Base-by-base conservation (phyloP, 345 rosid species). In the Balakata baccata region DNA sequence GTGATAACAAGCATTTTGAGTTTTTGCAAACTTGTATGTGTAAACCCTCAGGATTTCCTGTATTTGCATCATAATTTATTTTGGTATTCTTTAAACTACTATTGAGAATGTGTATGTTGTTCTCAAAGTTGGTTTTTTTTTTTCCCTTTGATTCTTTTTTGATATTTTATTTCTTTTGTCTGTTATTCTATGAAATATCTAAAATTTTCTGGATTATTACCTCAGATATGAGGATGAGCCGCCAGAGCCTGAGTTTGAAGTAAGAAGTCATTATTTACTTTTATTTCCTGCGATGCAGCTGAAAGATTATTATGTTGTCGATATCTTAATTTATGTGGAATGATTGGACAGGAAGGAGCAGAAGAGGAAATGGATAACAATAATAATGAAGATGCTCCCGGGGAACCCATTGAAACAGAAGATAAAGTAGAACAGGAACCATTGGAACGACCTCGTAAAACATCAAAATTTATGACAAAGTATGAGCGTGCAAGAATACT, bases 151-250 rank as follows among this genome's bases (percentile, higher is more conserved):
- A 12, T 1, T 71, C 12, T 34, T 39, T 64, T 64, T 16, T 16
- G 4, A 57, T 66, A 29, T 46, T 29, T 65, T 2, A 11, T 18
- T 11, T 10, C 43, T 3, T 38, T 61, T 68, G 29, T 9, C 7
- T 41, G 41, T 1, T 74, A 52, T 4, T 12, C 43, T 23, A 74
- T 72, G 14, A 37, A 47, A 41, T 4, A 0, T 20, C 34, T 38
- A n/a, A 16, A 41, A 25, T 70, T 57, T 39, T 23, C 10, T 64
- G 12, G 10, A 38, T 41, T 60, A 22, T 39, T 43, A 20, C 11
- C 23, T 50, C 75, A 90, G 97, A 49, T 92, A 94, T 22, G 97
- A 89, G 70, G 98, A 94, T 29, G 98, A 90, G 87, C 97, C 97
- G 43, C 74, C 80, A 10, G 94, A 94, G 90, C 93, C 95, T 46